These are phyloP conservation scores for Helianthus annuus DNA, from an alignment of 129 eudicot genomes.

Conservation along the genomic window HanXRQr2.0-SUNRISE NC_035441.2:148072815-148073314, in stretches of 20 bases:
- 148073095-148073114: constrained; percentile 72
- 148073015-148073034: constrained; percentile 63
- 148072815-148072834: constrained; percentile 41
- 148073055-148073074: constrained; percentile 53
- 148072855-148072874: constrained; percentile 43
- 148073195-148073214: constrained; percentile 54
- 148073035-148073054: constrained; percentile 74
- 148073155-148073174: constrained; percentile 52
- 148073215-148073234: constrained; percentile 52
- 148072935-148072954: constrained; percentile 59
- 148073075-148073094: constrained; percentile 67
- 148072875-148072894: constrained; percentile 49
- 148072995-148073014: constrained; percentile 50
- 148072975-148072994: constrained; percentile 43
- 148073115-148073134: constrained; percentile 51
- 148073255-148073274: constrained; percentile 45
- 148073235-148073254: constrained; percentile 38
- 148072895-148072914: constrained; percentile 50
- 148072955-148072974: constrained; percentile 88
- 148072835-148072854: constrained; percentile 47
- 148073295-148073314: constrained; percentile 44
- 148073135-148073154: constrained; percentile 47
- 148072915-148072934: constrained; percentile 67
- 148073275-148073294: constrained; percentile 34
- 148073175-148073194: constrained; percentile 62